These are phyloP conservation scores for Hortiboletus campestris DNA, from an alignment of 768 basidiomycete species.

Conservation along the genomic window DNA sequence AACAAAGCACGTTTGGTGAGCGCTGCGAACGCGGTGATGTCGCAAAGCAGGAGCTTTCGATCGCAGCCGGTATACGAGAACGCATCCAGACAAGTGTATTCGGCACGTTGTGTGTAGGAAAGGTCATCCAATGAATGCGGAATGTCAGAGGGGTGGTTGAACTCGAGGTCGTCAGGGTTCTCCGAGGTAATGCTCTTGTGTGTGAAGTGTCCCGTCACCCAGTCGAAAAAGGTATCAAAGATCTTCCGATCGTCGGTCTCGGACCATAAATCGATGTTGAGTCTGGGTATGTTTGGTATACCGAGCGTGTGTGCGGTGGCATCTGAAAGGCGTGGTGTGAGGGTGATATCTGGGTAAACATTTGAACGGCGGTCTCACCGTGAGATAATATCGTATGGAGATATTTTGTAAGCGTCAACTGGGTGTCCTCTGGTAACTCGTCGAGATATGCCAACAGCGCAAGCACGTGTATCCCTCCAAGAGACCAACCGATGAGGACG, in stretches of 20 bases:
- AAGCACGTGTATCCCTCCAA: constrained; percentile 9
- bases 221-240: constrained; percentile 14
- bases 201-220: constrained; percentile 13
- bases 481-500: constrained; percentile 21
- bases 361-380: constrained; percentile 6
- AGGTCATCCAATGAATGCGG: constrained; percentile 14
- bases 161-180: constrained; percentile 18
- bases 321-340: constrained; percentile 6
- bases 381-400: constrained; percentile 20
- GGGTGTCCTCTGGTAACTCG: constrained; percentile 1
- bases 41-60: constrained; percentile 12
- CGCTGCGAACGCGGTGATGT: background rate
- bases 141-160: constrained; percentile 1
- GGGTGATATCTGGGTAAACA: background rate
- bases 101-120: constrained; percentile 8
- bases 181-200: constrained; percentile 18
- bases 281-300: background rate
- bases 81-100: constrained; percentile 7
- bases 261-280: background rate
- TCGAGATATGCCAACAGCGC: constrained; percentile 18
- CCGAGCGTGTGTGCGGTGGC: constrained; percentile 1
- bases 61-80: constrained; percentile 9
- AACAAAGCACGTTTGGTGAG: constrained; percentile 18
- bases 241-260: constrained; percentile 8
- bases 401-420: constrained; percentile 12